Evolutionary conservation across 2,329 filamentous ascomycete genomes (phyloP), one percentile per base, ranked within the genome.

Genomic region (Beauveria brongniartii): DNA sequence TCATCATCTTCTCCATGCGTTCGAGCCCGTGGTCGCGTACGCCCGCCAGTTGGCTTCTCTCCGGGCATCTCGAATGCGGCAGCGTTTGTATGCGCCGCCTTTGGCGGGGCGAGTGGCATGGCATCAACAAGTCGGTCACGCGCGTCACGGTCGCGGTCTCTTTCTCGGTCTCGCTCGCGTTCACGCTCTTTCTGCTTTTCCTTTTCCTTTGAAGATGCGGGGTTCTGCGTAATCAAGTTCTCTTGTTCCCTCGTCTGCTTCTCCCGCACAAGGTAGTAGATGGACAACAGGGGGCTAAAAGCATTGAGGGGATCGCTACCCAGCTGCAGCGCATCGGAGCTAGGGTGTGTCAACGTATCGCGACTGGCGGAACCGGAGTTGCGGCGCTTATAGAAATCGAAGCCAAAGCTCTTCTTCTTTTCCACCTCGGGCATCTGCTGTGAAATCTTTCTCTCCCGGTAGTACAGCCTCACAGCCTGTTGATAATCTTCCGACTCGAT

Each of bases 1-100:
- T 91, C 82, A 62, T 99, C 94, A 64, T 97, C 93, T 73, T 97
- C 94, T 18, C 93, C 94, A 69, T 97, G 93, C 0, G 94, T 97
- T 65, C 94, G 84, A 41, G 94, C 92, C 54, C 94, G 84, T 8
- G 92, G 91, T 55, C 94, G 83, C 40, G 90, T 88, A 63, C 93
- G 82, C 50, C 91, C 90, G 48, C 92, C 91, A 1, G 90, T 94
- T 12, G 90, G 87, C 70, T 87, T 92, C 74, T 96, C 92, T 20
- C 92, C 92, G 0, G 91, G 86, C 82, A 96, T 88, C 71, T 97
- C 92, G 70, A 94, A 96, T 1, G 89, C 78, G 2, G 86, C 83
- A 26, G 89, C 80, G 68, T 97, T 97, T 18, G 92, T 97, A 72
- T 97, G 87, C 10, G 92, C 94, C 61, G 90, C 89, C 67, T 91